phyloP scores from a whole-genome alignment of 176 grass and related monocot genomes.

The Urochloa ruziziensis region DNA sequence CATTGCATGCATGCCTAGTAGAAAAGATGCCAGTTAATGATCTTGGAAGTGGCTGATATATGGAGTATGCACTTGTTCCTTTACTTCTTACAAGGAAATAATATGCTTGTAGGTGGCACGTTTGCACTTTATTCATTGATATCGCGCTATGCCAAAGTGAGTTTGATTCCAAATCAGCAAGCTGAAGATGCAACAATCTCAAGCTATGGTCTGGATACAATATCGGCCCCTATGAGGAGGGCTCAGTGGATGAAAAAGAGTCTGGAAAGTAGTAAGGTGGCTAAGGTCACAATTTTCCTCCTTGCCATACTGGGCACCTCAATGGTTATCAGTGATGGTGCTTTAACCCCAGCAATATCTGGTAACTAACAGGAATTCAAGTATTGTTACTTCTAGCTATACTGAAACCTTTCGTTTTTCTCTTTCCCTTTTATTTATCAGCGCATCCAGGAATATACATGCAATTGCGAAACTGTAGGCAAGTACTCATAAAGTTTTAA shows the following conservation, averaged over 20 bases:
- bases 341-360: slow-evolving; percentile 56
- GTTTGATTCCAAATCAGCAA: slow-evolving; percentile 51
- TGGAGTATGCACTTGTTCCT: too few species aligned
- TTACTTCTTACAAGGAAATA: not conserved
- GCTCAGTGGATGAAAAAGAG: slow-evolving; percentile 24
- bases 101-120: slow-evolving; percentile 42
- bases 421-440: not conserved
- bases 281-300: slow-evolving; percentile 33
- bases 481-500: not conserved
- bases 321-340: slow-evolving; percentile 61
- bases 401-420: not conserved
- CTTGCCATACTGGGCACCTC: slow-evolving; percentile 47
- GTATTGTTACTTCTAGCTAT: not conserved
- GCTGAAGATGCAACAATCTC: slow-evolving; percentile 49
- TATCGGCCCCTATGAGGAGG: slow-evolving; percentile 20
- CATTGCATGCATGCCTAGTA: too few species aligned
- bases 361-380: slow-evolving; percentile 23
- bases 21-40: not conserved
- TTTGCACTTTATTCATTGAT: slow-evolving; percentile 62
- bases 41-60: not conserved
- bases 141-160: slow-evolving; percentile 48
- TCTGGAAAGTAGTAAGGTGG: slow-evolving; percentile 23
- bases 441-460: too few species aligned
- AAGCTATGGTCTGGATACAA: slow-evolving; percentile 27
- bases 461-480: not conserved